phyloP scores from a whole-genome alignment of 2,329 filamentous ascomycete species.

The Colletotrichum incanum region DNA sequence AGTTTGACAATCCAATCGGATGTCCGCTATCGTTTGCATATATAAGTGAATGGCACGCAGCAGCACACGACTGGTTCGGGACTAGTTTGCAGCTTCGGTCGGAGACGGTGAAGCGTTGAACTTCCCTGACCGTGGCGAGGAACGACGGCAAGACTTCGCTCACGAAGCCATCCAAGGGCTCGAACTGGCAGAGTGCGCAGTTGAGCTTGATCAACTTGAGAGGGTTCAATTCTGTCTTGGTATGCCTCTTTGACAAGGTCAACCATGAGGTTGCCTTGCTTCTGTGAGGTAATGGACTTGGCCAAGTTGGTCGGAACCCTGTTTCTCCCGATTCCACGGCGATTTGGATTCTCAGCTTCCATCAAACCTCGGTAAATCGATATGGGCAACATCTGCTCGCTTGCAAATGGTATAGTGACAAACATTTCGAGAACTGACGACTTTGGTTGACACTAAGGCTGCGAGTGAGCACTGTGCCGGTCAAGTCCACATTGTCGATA shows the following conservation, averaged over 20 bases:
- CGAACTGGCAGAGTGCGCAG: neutral
- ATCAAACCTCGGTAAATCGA: conserved; percentile 9
- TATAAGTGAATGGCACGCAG: neutral
- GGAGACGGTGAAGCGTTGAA: neutral
- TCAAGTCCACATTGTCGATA: too few relatives aligned
- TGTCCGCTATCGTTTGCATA: neutral
- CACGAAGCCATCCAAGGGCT: neutral
- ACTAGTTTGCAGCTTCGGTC: conserved; percentile 1
- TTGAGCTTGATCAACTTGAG: neutral
- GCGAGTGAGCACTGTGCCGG: neutral
- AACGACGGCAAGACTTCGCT: neutral
- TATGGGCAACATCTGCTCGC: neutral
- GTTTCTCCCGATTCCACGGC: conserved; percentile 28
- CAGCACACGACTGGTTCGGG: neutral
- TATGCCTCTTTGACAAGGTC: neutral
- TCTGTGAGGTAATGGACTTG: conserved; percentile 25
- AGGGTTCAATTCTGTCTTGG: neutral
- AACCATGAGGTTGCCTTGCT: neutral
- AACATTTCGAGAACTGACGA: neutral
- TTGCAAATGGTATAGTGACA: neutral
- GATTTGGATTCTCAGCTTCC: neutral
- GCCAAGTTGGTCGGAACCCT: conserved; percentile 12
- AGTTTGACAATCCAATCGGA: conserved; percentile 11
- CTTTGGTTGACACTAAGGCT: neutral
- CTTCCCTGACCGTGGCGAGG: neutral